Conservation (phyloP, 495 filamentous ascomycete species). For the Mytilinidion resinicola region DNA sequence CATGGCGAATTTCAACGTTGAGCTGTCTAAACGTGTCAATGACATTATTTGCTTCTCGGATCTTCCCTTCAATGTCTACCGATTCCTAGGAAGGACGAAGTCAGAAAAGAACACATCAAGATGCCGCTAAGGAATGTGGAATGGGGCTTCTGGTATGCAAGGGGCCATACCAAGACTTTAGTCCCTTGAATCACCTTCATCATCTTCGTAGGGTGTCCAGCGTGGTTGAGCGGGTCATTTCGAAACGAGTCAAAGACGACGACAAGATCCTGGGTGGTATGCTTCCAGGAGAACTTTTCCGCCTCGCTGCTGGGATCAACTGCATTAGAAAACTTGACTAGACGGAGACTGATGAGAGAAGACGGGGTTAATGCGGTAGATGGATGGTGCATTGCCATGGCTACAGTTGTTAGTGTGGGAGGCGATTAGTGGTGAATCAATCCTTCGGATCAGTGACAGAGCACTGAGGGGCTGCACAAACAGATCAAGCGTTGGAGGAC, state of each 20-base stretch:
- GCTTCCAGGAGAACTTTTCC: conserved; percentile 28
- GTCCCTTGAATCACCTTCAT: conserved; percentile 39
- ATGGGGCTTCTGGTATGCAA: not conserved
- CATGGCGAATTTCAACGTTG: conserved; percentile 8
- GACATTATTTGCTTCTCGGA: conserved; percentile 4
- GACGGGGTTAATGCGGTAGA: conserved; percentile 5
- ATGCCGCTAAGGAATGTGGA: conserved; percentile 6
- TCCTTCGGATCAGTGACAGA: not conserved
- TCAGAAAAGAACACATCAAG: not conserved
- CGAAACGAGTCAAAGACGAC: conserved; percentile 34
- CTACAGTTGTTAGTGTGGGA: not conserved
- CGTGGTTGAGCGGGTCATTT: conserved; percentile 6
- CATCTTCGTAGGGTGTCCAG: conserved; percentile 9
- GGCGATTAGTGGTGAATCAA: conserved; percentile 6
- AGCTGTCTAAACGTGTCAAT: conserved; percentile 4
- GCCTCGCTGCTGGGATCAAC: conserved; percentile 12
- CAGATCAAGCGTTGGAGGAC: no score
- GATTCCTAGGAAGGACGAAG: conserved; percentile 14
- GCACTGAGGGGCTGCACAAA: no score
- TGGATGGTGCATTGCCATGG: not conserved
- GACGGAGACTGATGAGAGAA: conserved; percentile 6
- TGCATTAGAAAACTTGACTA: conserved; percentile 32
- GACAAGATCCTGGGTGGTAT: conserved; percentile 32
- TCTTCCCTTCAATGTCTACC: conserved; percentile 13
- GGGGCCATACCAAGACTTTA: conserved; percentile 36